Evolutionary conservation across 2,329 filamentous ascomycete species (phyloP), one percentile per base, ranked within the genome.

Genomic region (Curvularia hawaiiensis): DNA sequence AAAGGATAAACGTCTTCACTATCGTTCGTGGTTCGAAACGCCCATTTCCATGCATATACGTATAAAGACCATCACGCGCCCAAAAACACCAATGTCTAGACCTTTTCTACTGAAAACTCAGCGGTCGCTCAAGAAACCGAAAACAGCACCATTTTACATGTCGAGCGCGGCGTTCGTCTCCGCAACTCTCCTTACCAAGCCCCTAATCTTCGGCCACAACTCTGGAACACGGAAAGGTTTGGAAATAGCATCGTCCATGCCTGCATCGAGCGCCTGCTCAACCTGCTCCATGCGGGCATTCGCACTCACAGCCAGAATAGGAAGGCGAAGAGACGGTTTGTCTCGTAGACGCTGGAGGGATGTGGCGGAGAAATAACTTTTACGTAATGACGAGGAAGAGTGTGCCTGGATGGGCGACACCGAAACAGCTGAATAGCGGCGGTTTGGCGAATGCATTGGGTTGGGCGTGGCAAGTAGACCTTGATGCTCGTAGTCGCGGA

Each of bases 281-380:
- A 75, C 59, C 56, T 75, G 74, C 52, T 75, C 71, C 50, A 63
- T 67, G 24, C 74, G 61, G 6, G 72, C 74, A 60, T 76, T 75
- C 1, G 73, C 72, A 41, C 71, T 76, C 3, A 75, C 71, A 11
- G 72, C 73, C 4, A 75, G 56, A 11, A 75, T 69, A 3, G 71
- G 70, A 4, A 74, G 49, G 11, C 67, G 62, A 1, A 54, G 33
- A 7, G 14, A 40, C 4, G 56, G 26, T 10, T 51, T 47, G 1
- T 60, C 49, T 4, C 46, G 10, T 1, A 38, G 35, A 38, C 28
- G 35, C 22, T 41, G 28, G 4, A 50, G 46, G 20, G 51, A 50
- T 4, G 46, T 41, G 2, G 46, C 31, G 10, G 55, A 18, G 20
- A 41, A 58, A 1, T 20, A 41, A 11, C 39, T 35, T 30, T 50